Base-by-base conservation (phyloP, 176 grass and related monocot species). In the Thinopyrum elongatum region DNA sequence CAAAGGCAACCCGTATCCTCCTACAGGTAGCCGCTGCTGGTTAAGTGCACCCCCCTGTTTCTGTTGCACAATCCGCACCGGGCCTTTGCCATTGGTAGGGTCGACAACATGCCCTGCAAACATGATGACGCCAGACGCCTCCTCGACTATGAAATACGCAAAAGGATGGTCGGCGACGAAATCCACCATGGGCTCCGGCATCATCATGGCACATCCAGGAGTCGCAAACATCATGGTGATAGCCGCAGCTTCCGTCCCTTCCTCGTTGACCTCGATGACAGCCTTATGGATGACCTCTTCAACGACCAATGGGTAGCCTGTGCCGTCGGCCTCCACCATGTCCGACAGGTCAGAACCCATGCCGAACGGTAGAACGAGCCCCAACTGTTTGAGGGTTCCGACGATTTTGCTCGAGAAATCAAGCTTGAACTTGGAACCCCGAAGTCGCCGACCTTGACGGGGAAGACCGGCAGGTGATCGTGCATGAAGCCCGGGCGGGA, bases 141-240 rank as follows among this genome's bases (percentile, higher is more conserved):
- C 71, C 71, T 74, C 41, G 25, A 74, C 14, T 8, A 29, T 47
- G 71, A 74, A 47, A 28, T 74, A 74, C 14, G 77, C 77, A 36
- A 79, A 79, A 41, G 77, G 77, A 27, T 42, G 58, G 77, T 79
- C 77, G 14, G 77, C 77, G 7, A 79, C 77, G 23, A 79, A 79
- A 27, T 79, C 58, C 34, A 79, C 77, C 14, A 25, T 49, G 14
- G 71, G 25, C 14, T 26, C 23, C 39, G 6, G 70, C 3, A 6
- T 2, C 70, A 44, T 46, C 70, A 15, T 26, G 6, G 38, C 38
- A 73, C 35, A 42, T 25, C 38, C 65, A 67, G 16, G 16, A 19
- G 15, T 0, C 29, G 16, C 14, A 1, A 6, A 1, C 27, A 16
- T 31, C 28, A 17, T 8, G 27, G 65, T 67, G 65, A 67, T 6